Conservation (phyloP, 768 basidiomycete species). For the Mycena epipterygia region DNA sequence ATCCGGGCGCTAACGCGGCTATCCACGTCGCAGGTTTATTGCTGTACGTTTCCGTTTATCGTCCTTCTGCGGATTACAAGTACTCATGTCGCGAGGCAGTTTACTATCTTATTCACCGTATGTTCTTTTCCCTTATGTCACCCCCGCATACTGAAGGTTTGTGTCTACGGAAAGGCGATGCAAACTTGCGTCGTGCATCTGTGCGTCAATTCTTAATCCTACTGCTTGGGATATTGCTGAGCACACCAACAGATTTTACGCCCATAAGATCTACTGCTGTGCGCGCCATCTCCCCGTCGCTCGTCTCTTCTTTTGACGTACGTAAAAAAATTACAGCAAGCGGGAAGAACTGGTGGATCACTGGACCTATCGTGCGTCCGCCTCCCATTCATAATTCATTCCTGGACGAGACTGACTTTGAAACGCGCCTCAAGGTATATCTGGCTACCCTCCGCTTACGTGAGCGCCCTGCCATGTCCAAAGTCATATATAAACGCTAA, state of each 20-base stretch:
- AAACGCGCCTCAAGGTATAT: constrained; percentile 25
- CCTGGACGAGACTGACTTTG: not conserved
- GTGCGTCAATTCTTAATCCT: constrained; percentile 13
- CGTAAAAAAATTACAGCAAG: constrained; percentile 39
- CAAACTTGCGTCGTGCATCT: constrained; percentile 45
- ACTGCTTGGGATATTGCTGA: not conserved
- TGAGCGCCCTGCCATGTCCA: constrained; percentile 21
- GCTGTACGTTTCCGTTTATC: constrained; percentile 2
- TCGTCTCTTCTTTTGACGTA: constrained; percentile 33
- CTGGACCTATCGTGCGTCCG: constrained; percentile 40
- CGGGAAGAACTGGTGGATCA: constrained; percentile 44
- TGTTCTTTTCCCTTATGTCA: not conserved
- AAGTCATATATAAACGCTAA: not conserved
- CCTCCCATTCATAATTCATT: not conserved
- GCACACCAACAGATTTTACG: not conserved
- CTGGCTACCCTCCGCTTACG: constrained; percentile 40
- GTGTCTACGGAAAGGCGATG: constrained; percentile 35
- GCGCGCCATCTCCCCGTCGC: not conserved
- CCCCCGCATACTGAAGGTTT: not conserved
- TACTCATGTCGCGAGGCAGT: constrained; percentile 6
- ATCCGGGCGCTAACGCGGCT: not conserved
- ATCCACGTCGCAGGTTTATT: constrained; percentile 25
- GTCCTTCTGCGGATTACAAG: too few species aligned
- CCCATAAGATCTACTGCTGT: constrained; percentile 32
- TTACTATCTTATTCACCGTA: constrained; percentile 31